phyloP scores from a whole-genome alignment of 1,139 yeast species.

The Pichia sp. region DNA sequence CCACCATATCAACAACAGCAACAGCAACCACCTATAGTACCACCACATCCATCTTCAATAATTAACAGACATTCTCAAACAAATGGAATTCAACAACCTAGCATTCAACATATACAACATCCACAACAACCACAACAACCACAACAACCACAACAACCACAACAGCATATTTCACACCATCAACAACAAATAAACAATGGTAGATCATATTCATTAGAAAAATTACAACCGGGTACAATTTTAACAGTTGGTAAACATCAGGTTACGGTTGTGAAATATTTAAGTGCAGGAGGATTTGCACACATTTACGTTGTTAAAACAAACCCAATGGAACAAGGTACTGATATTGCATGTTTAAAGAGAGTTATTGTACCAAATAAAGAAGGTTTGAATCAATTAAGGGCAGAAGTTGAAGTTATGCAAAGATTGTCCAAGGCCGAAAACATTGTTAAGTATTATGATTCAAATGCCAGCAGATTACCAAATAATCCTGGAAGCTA shows the following conservation, averaged over 20 bases:
- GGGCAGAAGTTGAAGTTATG: constrained; percentile 81
- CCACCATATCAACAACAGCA: neutral
- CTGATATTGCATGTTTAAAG: constrained; percentile 50
- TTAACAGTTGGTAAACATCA: constrained; percentile 24
- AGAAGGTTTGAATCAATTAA: constrained; percentile 52
- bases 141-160: neutral
- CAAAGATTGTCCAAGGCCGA: constrained; percentile 51
- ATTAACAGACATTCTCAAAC: constrained; percentile 1
- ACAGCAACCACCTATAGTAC: neutral
- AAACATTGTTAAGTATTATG: constrained; percentile 62
- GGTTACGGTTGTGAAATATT: constrained; percentile 23
- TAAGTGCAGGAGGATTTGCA: constrained; percentile 58
- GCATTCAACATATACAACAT: neutral
- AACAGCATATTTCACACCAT: neutral
- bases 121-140: neutral
- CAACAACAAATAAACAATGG: neutral
- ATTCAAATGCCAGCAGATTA: constrained; percentile 69
- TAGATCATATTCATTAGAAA: constrained; percentile 14
- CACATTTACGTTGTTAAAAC: constrained; percentile 63
- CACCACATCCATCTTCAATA: neutral
- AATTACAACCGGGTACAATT: constrained; percentile 21
- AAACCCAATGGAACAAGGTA: constrained; percentile 36
- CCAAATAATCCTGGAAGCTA: constrained; percentile 39
- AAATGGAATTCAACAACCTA: neutral
- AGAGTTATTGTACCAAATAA: constrained; percentile 71